These are phyloP conservation scores for Adansonia madagascariensis DNA, from an alignment of 441 rosid species.

Conservation along the genomic window DNA sequence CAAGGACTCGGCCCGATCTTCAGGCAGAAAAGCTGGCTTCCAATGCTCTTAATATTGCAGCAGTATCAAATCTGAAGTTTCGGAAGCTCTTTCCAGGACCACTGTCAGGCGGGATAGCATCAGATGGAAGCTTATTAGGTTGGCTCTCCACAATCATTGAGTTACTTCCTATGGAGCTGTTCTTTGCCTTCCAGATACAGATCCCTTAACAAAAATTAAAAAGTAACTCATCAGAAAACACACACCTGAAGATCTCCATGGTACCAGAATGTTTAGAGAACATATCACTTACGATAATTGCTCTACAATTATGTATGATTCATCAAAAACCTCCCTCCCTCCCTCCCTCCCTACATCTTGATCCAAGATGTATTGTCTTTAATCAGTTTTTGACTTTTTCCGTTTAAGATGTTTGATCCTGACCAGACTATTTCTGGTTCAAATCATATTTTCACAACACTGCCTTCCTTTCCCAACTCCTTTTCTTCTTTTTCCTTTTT, in stretches of 20 bases:
- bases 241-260: neutral
- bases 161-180: constrained; percentile 53
- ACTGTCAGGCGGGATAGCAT: constrained; percentile 51
- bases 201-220: constrained; percentile 42
- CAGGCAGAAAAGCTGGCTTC: constrained; percentile 66
- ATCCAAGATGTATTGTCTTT: no score
- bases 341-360: no score
- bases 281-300: neutral
- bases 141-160: constrained; percentile 51
- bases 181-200: constrained; percentile 75
- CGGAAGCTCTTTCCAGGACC: constrained; percentile 65
- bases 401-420: no score
- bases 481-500: neutral
- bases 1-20: constrained; percentile 26
- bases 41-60: constrained; percentile 67
- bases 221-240: constrained; percentile 4
- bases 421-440: no score
- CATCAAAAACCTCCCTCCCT: neutral
- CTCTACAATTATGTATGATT: neutral
- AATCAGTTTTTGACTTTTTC: no score
- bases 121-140: constrained; percentile 41
- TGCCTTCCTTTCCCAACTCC: neutral
- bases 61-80: constrained; percentile 45
- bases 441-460: no score
- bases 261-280: neutral